Conservation (phyloP, 2,329 filamentous ascomycete genomes). For the Didymella sp. region DNA sequence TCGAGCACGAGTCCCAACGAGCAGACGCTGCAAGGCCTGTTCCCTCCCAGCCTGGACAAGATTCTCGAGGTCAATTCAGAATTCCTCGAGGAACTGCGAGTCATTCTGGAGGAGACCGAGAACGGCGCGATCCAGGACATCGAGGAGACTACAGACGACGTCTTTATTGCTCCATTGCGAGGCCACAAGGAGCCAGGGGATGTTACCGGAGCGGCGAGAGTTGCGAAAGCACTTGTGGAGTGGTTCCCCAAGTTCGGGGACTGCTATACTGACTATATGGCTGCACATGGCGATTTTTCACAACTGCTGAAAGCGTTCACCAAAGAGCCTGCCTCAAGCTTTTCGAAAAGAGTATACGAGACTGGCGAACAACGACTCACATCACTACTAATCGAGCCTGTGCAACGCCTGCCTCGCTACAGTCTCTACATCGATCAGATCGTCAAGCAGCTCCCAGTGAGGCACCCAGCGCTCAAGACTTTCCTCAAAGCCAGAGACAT, state of each 20-base stretch:
- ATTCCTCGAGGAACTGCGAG: constrained; percentile 79
- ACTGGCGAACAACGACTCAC: constrained; percentile 89
- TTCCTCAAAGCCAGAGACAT: constrained; percentile 91
- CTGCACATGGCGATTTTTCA: constrained; percentile 85
- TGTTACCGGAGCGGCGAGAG: constrained; percentile 76
- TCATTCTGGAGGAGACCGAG: constrained; percentile 82
- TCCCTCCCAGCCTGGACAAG: constrained; percentile 78
- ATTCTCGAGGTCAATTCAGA: constrained; percentile 83
- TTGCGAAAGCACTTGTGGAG: constrained; percentile 82
- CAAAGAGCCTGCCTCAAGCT: constrained; percentile 78
- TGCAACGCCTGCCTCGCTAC: constrained; percentile 92
- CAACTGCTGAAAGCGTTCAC: constrained; percentile 80
- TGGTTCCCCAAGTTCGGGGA: constrained; percentile 94
- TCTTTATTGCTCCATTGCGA: constrained; percentile 43
- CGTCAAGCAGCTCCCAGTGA: constrained; percentile 80
- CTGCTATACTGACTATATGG: constrained; percentile 92
- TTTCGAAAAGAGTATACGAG: constrained; percentile 79
- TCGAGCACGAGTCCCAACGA: constrained; percentile 74
- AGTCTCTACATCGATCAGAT: constrained; percentile 97
- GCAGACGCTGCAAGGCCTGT: constrained; percentile 75
- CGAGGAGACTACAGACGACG: constrained; percentile 60
- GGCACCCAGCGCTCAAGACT: constrained; percentile 81
- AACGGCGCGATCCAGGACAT: constrained; percentile 80
- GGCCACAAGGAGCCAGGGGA: constrained; percentile 62
- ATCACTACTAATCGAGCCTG: constrained; percentile 93